These are phyloP conservation scores for Zygotorulaspora chibaensis DNA, from an alignment of 805 yeast species.

Conservation along the genomic window DNA sequence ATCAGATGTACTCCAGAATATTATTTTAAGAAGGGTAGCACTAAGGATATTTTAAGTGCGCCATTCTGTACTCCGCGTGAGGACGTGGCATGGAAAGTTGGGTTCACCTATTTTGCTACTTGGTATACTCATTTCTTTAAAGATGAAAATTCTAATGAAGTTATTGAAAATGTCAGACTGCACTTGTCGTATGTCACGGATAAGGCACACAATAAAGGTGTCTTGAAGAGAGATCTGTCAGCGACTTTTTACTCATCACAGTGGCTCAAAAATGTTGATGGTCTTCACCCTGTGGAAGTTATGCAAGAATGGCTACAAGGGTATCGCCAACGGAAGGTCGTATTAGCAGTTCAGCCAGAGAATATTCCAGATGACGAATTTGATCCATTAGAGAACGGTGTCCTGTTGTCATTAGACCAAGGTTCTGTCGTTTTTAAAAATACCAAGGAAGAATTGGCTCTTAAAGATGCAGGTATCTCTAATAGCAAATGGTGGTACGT, in stretches of 20 bases:
- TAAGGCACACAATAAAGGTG: conserved; percentile 50
- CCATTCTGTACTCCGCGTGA: conserved; percentile 88
- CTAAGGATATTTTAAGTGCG: conserved; percentile 50
- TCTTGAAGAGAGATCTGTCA: conserved; percentile 42
- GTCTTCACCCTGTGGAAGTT: conserved; percentile 59
- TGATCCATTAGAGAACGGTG: conserved; percentile 48
- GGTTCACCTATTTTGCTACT: conserved; percentile 64
- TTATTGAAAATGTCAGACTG: conserved; percentile 56
- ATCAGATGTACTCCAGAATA: conserved; percentile 81
- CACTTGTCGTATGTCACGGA: conserved; percentile 67
- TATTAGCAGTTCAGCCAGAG: conserved; percentile 72
- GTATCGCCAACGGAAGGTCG: conserved; percentile 48
- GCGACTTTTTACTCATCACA: conserved; percentile 62
- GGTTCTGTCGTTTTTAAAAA: conserved; percentile 41
- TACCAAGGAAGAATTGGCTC: conserved; percentile 41
- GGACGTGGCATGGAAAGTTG: conserved; percentile 51
- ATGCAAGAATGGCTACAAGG: conserved; percentile 62
- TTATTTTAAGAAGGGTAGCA: conserved; percentile 60
- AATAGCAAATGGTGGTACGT: conserved; percentile 54
- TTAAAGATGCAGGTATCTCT: conserved; percentile 43
- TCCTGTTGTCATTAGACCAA: conserved; percentile 42
- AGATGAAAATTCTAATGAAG: conserved; percentile 35
- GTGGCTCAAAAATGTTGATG: conserved; percentile 63
- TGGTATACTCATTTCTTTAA: conserved; percentile 72
- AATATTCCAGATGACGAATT: conserved; percentile 62